Evolutionary conservation across 2,329 filamentous ascomycete genomes (phyloP), one percentile per base, ranked within the genome.

Genomic region (Samsoniella hepiali): DNA sequence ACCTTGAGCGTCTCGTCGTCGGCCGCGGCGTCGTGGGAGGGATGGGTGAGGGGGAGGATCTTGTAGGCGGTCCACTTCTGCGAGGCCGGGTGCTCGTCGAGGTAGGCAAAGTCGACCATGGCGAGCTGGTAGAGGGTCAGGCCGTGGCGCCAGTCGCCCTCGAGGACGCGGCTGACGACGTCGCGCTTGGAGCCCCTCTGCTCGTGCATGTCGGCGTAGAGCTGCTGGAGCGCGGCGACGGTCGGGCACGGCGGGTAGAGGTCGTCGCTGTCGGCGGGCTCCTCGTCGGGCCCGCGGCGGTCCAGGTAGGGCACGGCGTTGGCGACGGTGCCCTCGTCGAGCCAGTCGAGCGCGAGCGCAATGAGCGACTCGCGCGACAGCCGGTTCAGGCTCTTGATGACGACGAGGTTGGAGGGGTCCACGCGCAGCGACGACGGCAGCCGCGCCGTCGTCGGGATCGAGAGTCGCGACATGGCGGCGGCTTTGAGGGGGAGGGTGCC

Each of bases 281-380:
- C 81, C 0, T 82, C 78, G 8, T 84, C 78, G n/a, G 62, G 60
- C 42, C 63, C 67, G 22, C 64, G 51, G 68, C 64, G 64, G 70
- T 71, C 60, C 17, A 79, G 69, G 58, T 75, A 74, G 8, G 74
- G 70, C 45, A 74, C 66, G 72, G 80, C 53, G 89, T 82, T 71
- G 82, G 82, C 75, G 47, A 86, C 79, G 66, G 90, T 88, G 66
- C 82, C 79, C 56, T 88, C 84, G 63, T 89, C 85, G 3, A 96
- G 85, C 92, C 92, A 96, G 77, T 89, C 84, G 29, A 93, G 81
- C 0, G 84, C 89, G 9, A 96, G 82, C 0, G 87, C 84, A 32
- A 95, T 77, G 29, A 96, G 83, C 0, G 90, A 87, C 54, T 87
- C 79, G 58, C 91, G 87, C 1, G 91, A 89, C 22, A 96, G 82